phyloP scores from a whole-genome alignment of 352 stramenopile genomes.

The Pythium sp. region DNA sequence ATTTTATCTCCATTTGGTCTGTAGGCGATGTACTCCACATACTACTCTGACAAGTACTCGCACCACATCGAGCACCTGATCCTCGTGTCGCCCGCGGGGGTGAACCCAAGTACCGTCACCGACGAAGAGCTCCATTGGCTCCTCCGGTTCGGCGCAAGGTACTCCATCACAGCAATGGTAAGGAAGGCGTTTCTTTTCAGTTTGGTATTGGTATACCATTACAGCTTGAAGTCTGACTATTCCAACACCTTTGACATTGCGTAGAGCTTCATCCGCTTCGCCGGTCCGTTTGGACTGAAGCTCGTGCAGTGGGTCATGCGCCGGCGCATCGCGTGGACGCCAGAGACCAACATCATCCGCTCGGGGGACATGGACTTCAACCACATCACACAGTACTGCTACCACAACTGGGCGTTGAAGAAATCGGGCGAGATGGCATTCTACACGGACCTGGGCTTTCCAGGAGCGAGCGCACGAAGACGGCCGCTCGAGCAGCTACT shows the following conservation, averaged over 20 bases:
- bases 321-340: slow-evolving; percentile 59
- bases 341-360: slow-evolving; percentile 69
- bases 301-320: slow-evolving; percentile 59
- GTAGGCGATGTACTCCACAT: slow-evolving; percentile 76
- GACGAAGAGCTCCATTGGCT: slow-evolving; percentile 41
- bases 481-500: slow-evolving; percentile 56
- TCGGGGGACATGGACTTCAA: slow-evolving; percentile 65
- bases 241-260: slow-evolving; percentile 1
- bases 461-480: slow-evolving; percentile 51
- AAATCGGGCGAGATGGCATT: slow-evolving; percentile 69
- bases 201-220: background rate
- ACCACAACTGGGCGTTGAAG: slow-evolving; percentile 81
- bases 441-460: slow-evolving; percentile 66
- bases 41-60: slow-evolving; percentile 72
- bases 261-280: slow-evolving; percentile 62
- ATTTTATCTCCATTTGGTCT: background rate
- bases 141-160: slow-evolving; percentile 33
- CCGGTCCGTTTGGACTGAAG: slow-evolving; percentile 50
- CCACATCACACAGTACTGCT: slow-evolving; percentile 72
- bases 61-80: slow-evolving; percentile 73
- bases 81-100: slow-evolving; percentile 68
- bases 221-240: background rate
- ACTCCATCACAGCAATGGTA: slow-evolving; percentile 76
- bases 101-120: slow-evolving; percentile 40
- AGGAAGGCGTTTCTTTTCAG: background rate